Evolutionary conservation across 139 green algal species (phyloP), one percentile per base, ranked within the genome.

Genomic region (Cymbomonas tetramitiformis): DNA sequence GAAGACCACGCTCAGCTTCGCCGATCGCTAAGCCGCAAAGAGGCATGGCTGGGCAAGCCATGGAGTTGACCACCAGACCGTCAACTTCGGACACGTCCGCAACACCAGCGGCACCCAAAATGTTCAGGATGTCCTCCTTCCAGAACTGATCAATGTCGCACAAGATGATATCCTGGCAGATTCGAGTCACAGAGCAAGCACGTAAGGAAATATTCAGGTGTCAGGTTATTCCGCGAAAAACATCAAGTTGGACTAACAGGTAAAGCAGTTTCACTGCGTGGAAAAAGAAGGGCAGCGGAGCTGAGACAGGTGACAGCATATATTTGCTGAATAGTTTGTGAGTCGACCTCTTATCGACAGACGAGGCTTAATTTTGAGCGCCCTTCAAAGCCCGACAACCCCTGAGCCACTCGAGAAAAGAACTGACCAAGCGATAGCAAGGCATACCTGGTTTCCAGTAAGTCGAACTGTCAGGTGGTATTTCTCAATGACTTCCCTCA

Each of bases 161-260:
- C 41, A 99, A 73, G 51, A 99, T 86, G 48, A 99, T 70, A 71
- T 98, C 94, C 78, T 94, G n/a, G n/a, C n/a, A n/a, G n/a, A n/a
- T n/a, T n/a, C n/a, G n/a, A n/a, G n/a, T n/a, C n/a, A n/a, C n/a
- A n/a, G n/a, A n/a, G n/a, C n/a, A n/a, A n/a, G n/a, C n/a, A n/a
- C 82, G 59, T 86, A 83, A 57, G 1, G 83, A 91, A 46, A 93
- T 75, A 15, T 43, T 77, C 31, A 90, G 70, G 5, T 76, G 23
- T 68, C 33, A 87, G 64, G 40, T 83, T 68, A 48, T 84, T n/a
- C n/a, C n/a, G n/a, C n/a, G n/a, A n/a, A n/a, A n/a, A n/a, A n/a
- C n/a, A n/a, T n/a, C n/a, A n/a, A n/a, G n/a, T n/a, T n/a, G n/a
- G n/a, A n/a, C n/a, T n/a, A n/a, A n/a, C n/a, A n/a, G n/a, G n/a